These are phyloP conservation scores for Calonectria leucothoes DNA, from an alignment of 2,329 filamentous ascomycete genomes.

Conservation along the genomic window DNA sequence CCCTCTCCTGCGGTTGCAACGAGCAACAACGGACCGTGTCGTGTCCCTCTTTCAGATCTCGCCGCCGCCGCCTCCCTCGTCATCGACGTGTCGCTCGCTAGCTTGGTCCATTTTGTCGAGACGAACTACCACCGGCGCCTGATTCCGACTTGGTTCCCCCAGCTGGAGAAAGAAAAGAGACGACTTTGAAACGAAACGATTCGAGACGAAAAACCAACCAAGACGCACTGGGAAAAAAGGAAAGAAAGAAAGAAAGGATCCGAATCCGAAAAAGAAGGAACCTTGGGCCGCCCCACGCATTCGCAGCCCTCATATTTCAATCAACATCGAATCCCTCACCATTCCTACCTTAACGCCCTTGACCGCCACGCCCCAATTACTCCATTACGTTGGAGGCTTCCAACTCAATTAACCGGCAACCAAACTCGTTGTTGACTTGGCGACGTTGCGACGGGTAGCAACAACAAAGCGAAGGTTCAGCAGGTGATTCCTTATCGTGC, in stretches of 20 bases:
- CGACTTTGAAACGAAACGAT: conserved; percentile 22
- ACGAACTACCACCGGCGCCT: conserved; percentile 3
- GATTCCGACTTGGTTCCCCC: conserved; percentile 13
- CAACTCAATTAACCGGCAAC: conserved; percentile 23
- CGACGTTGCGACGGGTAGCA: conserved; percentile 4
- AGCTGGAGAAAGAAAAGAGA: conserved; percentile 16
- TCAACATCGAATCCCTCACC: conserved; percentile 19
- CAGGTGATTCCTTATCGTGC: conserved; percentile 2
- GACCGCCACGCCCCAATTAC: conserved; percentile 19
- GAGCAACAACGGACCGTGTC: conserved; percentile 17
- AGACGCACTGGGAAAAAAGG: conserved; percentile 19
- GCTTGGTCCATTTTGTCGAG: conserved; percentile 2
- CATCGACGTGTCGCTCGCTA: conserved; percentile 19
- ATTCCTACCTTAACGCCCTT: conserved; percentile 5
- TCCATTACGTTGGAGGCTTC: conserved; percentile 24
- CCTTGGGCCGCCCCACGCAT: conserved; percentile 20
- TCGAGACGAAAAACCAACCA: conserved; percentile 16
- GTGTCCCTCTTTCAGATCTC: conserved; percentile 8
- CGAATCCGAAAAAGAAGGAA: conserved; percentile 21
- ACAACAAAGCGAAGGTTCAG: neutral
- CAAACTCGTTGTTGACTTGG: conserved; percentile 20
- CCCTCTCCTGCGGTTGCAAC: conserved; percentile 9
- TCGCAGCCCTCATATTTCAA: conserved; percentile 5
- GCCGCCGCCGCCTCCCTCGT: conserved; percentile 4
- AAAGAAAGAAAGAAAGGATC: conserved; percentile 18